Percentiles rank a stretch among this genome's conserved stretches.
phyloP scores from a whole-genome alignment of 2,329 filamentous ascomycete species.

The Cytospora schulzeri region DNA sequence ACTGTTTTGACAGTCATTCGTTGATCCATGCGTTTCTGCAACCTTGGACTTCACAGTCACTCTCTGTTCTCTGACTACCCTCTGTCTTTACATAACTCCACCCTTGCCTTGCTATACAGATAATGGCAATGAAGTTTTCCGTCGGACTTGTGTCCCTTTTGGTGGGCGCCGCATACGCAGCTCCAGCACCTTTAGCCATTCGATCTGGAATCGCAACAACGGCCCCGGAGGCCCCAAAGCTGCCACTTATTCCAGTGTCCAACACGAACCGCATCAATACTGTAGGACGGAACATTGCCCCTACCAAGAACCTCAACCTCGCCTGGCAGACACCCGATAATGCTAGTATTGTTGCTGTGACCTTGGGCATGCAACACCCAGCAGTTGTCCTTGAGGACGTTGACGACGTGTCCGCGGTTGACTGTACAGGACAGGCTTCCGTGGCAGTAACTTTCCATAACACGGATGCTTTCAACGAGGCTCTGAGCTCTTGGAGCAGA shows the following conservation, averaged over 20 bases:
- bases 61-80: background rate
- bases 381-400: conserved; percentile 33
- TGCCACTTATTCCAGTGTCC: conserved; percentile 18
- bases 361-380: conserved; percentile 46
- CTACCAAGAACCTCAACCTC: conserved; percentile 21
- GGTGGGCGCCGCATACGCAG: conserved; percentile 6
- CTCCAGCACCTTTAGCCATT: background rate
- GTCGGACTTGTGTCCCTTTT: conserved; percentile 6
- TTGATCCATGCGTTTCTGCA: too few relatives aligned
- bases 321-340: conserved; percentile 37
- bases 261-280: background rate
- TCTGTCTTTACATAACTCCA: background rate
- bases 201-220: background rate
- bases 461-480: conserved; percentile 30
- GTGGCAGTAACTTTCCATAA: conserved; percentile 36
- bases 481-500: conserved; percentile 28
- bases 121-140: conserved; percentile 6
- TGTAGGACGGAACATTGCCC: conserved; percentile 20
- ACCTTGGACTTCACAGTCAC: background rate
- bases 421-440: conserved; percentile 55
- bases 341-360: conserved; percentile 53
- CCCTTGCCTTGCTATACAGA: background rate
- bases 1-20: background rate
- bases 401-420: conserved; percentile 55
- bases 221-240: background rate